Percentiles rank a stretch among this genome's conserved stretches.
Evolutionary conservation across 257 asterid genomes (phyloP).

Genomic region (Ballota nigra): DNA sequence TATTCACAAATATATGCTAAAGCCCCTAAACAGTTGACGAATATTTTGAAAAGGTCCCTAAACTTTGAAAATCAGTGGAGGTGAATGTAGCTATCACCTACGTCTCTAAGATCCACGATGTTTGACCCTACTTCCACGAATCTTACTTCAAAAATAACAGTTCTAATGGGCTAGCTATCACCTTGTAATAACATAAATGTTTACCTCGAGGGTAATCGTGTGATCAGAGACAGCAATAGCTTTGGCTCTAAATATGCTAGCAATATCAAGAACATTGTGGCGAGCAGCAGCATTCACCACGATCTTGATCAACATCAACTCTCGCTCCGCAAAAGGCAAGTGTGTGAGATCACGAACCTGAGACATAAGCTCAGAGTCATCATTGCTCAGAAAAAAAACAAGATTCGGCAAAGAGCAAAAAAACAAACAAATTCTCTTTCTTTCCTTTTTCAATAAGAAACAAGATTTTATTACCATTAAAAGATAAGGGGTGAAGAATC

Average conservation of each 20-base stretch:
- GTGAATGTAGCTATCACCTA: neutral
- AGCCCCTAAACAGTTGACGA: neutral
- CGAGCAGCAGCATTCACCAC: slow-evolving; percentile 92
- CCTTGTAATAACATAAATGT: slow-evolving; percentile 7
- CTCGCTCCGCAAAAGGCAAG: slow-evolving; percentile 92
- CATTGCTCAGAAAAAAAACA: slow-evolving; percentile 20
- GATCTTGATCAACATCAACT: slow-evolving; percentile 81
- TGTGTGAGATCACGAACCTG: slow-evolving; percentile 88
- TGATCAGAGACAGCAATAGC: slow-evolving; percentile 98
- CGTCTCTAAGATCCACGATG: neutral
- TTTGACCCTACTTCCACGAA: neutral
- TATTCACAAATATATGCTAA: neutral
- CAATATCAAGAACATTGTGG: slow-evolving; percentile 90
- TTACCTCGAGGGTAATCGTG: slow-evolving; percentile 94
- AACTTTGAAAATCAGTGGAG: neutral
- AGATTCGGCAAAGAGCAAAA: neutral
- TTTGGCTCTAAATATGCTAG: slow-evolving; percentile 96
- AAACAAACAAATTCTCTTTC: neutral
- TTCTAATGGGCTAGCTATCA: neutral
- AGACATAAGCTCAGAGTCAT: slow-evolving; percentile 21
- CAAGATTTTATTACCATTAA: no score
- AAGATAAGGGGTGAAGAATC: no score
- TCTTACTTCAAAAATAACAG: slow-evolving; percentile 2
- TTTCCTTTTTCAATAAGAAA: no score
- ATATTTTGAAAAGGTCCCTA: neutral